Percentiles rank a stretch among this genome's conserved stretches.
These are phyloP conservation scores for Fraxinus americana DNA, from an alignment of 257 asterid species.

Conservation along the genomic window DNA sequence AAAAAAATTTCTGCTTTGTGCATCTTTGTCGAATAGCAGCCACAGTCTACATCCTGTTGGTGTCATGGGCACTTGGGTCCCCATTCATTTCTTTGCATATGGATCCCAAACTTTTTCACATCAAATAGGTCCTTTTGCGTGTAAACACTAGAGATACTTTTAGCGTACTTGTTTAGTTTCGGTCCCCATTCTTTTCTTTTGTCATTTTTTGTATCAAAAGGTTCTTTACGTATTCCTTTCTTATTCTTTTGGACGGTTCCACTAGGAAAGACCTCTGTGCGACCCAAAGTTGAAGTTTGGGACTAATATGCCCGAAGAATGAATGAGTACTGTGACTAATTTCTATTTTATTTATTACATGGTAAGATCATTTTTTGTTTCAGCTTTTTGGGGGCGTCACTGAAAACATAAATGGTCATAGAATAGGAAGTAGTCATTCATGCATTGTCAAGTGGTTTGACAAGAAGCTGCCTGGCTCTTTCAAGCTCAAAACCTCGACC, in stretches of 20 bases:
- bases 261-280: background rate
- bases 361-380: background rate
- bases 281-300: background rate
- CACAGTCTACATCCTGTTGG: background rate
- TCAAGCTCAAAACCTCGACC: conserved; percentile 25
- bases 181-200: background rate
- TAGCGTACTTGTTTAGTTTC: background rate
- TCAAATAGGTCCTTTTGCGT: background rate
- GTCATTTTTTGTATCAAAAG: background rate
- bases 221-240: background rate
- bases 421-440: conserved; percentile 12
- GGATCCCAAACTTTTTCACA: background rate
- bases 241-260: background rate
- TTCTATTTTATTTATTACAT: background rate
- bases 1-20: background rate
- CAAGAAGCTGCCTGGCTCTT: too few relatives aligned
- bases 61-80: background rate
- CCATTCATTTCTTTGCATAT: background rate
- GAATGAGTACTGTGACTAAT: background rate
- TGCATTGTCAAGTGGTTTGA: conserved; percentile 12
- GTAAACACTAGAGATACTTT: background rate
- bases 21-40: background rate
- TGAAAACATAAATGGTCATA: conserved; percentile 17
- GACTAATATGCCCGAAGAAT: background rate
- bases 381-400: background rate